phyloP scores from a whole-genome alignment of 805 yeast genomes.

The Spathaspora gorwiae region DNA sequence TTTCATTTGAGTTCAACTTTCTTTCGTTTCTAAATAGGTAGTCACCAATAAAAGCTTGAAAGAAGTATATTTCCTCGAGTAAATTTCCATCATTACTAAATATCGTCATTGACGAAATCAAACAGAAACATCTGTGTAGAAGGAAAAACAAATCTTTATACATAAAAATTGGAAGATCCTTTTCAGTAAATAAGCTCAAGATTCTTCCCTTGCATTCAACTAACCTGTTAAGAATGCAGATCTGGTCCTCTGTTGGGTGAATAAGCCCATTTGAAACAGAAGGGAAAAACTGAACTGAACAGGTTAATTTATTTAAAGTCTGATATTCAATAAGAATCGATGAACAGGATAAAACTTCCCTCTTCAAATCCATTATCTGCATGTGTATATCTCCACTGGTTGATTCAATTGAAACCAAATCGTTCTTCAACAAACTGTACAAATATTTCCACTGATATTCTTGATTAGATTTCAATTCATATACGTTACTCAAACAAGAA shows the following conservation, averaged over 20 bases:
- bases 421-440: background rate
- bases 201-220: constrained; percentile 13
- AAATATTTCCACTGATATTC: background rate
- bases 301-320: background rate
- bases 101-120: constrained; percentile 17
- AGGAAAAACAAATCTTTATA: constrained; percentile 12
- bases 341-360: background rate
- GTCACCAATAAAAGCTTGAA: constrained; percentile 17
- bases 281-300: constrained; percentile 8
- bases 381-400: background rate
- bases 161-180: constrained; percentile 11
- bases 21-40: constrained; percentile 19
- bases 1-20: constrained; percentile 6
- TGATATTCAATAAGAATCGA: background rate
- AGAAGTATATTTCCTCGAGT: constrained; percentile 13
- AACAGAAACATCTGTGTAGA: constrained; percentile 14
- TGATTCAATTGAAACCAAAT: background rate
- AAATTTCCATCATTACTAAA: constrained; percentile 12
- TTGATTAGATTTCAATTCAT: background rate
- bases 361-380: background rate
- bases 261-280: constrained; percentile 4
- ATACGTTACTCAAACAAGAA: background rate
- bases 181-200: constrained; percentile 3
- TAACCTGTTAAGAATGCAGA: constrained; percentile 12
- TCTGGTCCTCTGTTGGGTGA: background rate